Evolutionary conservation across 2,329 filamentous ascomycete genomes (phyloP), one percentile per base, ranked within the genome.

Genomic region (Xylariaceae sp.): DNA sequence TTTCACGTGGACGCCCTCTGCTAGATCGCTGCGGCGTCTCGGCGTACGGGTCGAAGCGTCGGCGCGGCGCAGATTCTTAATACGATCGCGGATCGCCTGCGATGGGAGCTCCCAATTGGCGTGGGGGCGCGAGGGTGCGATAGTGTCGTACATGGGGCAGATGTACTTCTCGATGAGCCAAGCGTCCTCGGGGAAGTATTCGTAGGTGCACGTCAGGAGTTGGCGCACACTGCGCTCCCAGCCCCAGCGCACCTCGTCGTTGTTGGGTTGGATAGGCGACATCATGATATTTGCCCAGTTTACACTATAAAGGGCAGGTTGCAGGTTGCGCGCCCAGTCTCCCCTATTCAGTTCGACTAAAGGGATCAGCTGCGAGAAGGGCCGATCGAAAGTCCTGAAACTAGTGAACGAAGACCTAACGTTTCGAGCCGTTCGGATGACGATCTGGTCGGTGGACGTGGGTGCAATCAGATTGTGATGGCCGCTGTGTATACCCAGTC

Each of bases 361-460:
- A 3, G 72, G 69, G 47, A 72, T 74, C 39, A 74, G 68, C 65
- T 75, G 68, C 71, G 65, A 70, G 72, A 67, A 70, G 71, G 69
- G 72, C 67, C 61, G 73, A 73, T 73, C 69, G 71, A 68, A 72
- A 39, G 67, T 71, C 53, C 61, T 69, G 56, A 66, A 76, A 75
- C 59, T 82, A 77, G 68, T 86, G 79, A 50, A 91, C 1, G 89
- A 89, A 51, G 86, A 86, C 67, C 89, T 81, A 65, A 97, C 92
- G 73, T 96, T 97, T 66, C 88, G 86, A 11, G 87, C 86, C 8
- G 88, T 89, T 56, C 92, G 86, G 66, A 89, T 79, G 6, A 92
- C 85, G 64, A 96, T 85, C 57, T 88, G 82, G 2, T 83, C 77
- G 1, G 84, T 83, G 0, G 80, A 77, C 1, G 89, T 87, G 8